Percentiles rank a stretch among this genome's conserved stretches.
phyloP scores from a whole-genome alignment of 352 stramenopile species.

The Phytophthora litchii region DNA sequence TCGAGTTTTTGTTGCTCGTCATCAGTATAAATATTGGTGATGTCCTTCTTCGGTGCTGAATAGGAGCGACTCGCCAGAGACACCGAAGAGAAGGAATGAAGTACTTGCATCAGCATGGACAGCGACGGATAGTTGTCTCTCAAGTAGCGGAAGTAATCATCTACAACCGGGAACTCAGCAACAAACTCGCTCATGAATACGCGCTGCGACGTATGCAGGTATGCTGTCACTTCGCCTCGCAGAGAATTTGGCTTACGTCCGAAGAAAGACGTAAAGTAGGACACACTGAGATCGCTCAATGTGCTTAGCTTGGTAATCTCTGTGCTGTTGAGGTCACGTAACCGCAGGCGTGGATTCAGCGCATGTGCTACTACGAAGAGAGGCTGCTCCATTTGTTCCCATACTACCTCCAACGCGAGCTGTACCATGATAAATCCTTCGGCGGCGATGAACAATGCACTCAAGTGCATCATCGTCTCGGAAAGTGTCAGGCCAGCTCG shows the following conservation, averaged over 20 bases:
- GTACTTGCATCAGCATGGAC: constrained; percentile 66
- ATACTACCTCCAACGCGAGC: constrained; percentile 57
- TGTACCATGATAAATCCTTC: constrained; percentile 57
- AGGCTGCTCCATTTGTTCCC: constrained; percentile 65
- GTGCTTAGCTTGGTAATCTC: constrained; percentile 63
- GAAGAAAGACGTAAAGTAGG: constrained; percentile 64
- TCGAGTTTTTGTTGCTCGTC: constrained; percentile 38
- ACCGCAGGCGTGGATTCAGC: constrained; percentile 58
- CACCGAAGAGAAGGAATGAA: constrained; percentile 55
- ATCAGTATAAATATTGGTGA: constrained; percentile 7
- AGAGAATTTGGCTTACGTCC: constrained; percentile 48
- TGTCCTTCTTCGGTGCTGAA: constrained; percentile 5
- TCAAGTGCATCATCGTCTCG: constrained; percentile 51
- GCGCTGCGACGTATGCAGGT: constrained; percentile 59
- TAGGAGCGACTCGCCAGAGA: constrained; percentile 8
- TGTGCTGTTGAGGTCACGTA: constrained; percentile 43
- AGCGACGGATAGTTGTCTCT: constrained; percentile 65
- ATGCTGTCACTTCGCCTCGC: constrained; percentile 71
- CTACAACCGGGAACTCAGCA: constrained; percentile 57
- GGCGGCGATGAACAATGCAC: constrained; percentile 46
- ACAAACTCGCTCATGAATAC: constrained; percentile 58
- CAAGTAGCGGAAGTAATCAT: constrained; percentile 76
- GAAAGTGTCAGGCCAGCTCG: constrained; percentile 36
- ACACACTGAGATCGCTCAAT: constrained; percentile 62
- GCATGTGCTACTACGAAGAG: constrained; percentile 68